phyloP scores from a whole-genome alignment of 1,284 basidiomycete genomes.

The Ganoderma boninense region DNA sequence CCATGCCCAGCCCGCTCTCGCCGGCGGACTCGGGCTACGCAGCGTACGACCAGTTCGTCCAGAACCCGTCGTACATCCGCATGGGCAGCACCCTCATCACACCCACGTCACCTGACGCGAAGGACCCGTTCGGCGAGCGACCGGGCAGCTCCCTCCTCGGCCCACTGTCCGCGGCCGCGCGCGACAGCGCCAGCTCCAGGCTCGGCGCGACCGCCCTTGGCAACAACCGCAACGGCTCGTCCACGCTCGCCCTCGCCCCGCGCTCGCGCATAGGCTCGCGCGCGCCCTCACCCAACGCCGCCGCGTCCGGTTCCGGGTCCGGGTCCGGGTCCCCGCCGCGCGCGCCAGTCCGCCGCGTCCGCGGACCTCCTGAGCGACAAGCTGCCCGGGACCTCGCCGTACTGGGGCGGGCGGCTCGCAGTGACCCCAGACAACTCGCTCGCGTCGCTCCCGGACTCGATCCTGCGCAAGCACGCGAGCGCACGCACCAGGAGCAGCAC shows the following conservation, averaged over 20 bases:
- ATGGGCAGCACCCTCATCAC: constrained; percentile 26
- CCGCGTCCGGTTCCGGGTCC: neutral
- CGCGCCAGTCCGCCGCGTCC: constrained; percentile 23
- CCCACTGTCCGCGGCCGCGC: constrained; percentile 23
- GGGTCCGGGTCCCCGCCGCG: neutral
- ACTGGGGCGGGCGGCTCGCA: constrained; percentile 29
- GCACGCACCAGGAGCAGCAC: constrained; percentile 1
- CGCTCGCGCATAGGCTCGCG: constrained; percentile 2
- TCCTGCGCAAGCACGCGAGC: constrained; percentile 23
- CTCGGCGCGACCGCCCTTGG: constrained; percentile 31
- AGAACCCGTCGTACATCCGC: constrained; percentile 29
- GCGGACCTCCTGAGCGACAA: constrained; percentile 21
- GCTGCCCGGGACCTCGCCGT: constrained; percentile 25
- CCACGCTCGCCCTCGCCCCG: constrained; percentile 16
- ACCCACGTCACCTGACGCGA: constrained; percentile 24
- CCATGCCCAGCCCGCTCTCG: constrained; percentile 20
- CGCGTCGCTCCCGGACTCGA: constrained; percentile 13
- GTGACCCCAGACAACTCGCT: constrained; percentile 31
- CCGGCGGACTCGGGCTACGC: constrained; percentile 21
- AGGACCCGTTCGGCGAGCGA: constrained; percentile 28
- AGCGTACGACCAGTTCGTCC: constrained; percentile 20
- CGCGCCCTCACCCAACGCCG: constrained; percentile 4
- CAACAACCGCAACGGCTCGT: constrained; percentile 19
- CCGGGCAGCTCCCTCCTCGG: constrained; percentile 24
- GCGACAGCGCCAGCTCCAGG: constrained; percentile 17